phyloP scores from a whole-genome alignment of 768 basidiomycete genomes.

The Russula lepida region DNA sequence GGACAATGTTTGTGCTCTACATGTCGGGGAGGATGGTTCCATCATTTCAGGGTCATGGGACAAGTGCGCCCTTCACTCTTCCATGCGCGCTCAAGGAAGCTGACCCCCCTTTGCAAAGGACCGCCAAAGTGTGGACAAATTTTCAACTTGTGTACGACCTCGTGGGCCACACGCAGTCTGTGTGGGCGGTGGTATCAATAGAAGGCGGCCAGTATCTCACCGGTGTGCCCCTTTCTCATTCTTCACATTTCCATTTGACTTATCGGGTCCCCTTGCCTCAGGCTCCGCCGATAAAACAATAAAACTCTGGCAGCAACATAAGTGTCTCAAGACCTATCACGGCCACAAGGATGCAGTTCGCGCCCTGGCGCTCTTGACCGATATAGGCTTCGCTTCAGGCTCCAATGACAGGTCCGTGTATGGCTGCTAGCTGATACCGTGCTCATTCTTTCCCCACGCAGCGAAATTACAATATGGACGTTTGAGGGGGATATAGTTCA shows the following conservation, averaged over 20 bases:
- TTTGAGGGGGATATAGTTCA: constrained; percentile 70
- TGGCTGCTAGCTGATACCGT: constrained; percentile 1
- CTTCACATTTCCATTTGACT: background rate
- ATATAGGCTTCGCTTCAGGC: constrained; percentile 91
- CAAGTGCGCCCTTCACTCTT: constrained; percentile 46
- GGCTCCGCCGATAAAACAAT: constrained; percentile 95
- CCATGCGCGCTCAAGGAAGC: background rate
- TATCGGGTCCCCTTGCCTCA: constrained; percentile 24
- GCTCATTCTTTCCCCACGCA: constrained; percentile 26
- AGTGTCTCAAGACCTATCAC: constrained; percentile 61
- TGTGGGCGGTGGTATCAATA: constrained; percentile 86
- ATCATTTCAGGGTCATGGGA: constrained; percentile 98
- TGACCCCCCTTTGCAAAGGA: constrained; percentile 38
- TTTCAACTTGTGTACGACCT: constrained; percentile 66
- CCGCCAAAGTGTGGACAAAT: constrained; percentile 89
- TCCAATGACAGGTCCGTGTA: constrained; percentile 78
- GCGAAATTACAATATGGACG: constrained; percentile 90
- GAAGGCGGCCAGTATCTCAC: constrained; percentile 73
- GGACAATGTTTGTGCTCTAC: constrained; percentile 82
- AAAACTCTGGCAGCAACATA: constrained; percentile 77
- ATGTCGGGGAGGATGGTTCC: constrained; percentile 57
- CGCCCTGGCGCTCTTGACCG: constrained; percentile 67
- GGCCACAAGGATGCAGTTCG: constrained; percentile 93
- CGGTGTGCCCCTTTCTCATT: constrained; percentile 37
- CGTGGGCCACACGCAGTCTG: constrained; percentile 81